Evolutionary conservation across 2,329 filamentous ascomycete species (phyloP).

Genomic region (Nakataea oryzae): DNA sequence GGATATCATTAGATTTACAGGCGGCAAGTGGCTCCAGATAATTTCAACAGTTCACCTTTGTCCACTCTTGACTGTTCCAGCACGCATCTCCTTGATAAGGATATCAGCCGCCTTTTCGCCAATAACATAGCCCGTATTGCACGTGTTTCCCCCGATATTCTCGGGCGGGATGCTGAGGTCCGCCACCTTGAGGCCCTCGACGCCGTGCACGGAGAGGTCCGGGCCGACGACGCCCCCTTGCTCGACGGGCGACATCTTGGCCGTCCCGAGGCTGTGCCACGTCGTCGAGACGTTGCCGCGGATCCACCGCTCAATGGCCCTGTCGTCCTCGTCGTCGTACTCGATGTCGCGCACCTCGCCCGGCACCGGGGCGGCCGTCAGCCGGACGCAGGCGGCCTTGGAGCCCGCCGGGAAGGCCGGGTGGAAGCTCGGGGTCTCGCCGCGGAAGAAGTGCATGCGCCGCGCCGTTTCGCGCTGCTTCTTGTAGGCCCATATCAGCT

Average conservation of each 20-base stretch:
- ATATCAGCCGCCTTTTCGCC: constrained; percentile 36
- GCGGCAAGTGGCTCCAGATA: too few species aligned
- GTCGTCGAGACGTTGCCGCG: constrained; percentile 26
- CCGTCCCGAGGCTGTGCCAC: constrained; percentile 31
- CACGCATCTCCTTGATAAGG: constrained; percentile 10
- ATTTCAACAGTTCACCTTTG: too few species aligned
- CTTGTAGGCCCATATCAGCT: constrained; percentile 37
- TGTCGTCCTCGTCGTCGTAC: constrained; percentile 31
- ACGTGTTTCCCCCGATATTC: constrained; percentile 33
- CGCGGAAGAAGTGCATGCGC: constrained; percentile 28
- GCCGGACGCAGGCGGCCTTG: constrained; percentile 4
- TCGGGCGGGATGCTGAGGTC: constrained; percentile 21
- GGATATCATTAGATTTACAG: too few species aligned
- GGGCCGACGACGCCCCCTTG: constrained; percentile 28
- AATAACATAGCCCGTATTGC: constrained; percentile 34
- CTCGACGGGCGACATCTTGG: constrained; percentile 28
- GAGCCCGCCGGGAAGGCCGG: constrained; percentile 11
- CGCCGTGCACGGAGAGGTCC: constrained; percentile 29
- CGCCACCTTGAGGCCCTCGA: constrained; percentile 26
- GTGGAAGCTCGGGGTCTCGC: constrained; percentile 16
- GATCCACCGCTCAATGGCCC: constrained; percentile 29
- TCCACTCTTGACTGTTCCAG: background rate
- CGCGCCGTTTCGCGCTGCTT: constrained; percentile 36
- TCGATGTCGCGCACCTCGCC: constrained; percentile 20
- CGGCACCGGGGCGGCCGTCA: constrained; percentile 10